A percentile compares a stretch with the other conserved stretches of the same genome.
Conservation (phyloP, 2,329 filamentous ascomycete genomes). For the Aspergillus pseudoglaucus region DNA sequence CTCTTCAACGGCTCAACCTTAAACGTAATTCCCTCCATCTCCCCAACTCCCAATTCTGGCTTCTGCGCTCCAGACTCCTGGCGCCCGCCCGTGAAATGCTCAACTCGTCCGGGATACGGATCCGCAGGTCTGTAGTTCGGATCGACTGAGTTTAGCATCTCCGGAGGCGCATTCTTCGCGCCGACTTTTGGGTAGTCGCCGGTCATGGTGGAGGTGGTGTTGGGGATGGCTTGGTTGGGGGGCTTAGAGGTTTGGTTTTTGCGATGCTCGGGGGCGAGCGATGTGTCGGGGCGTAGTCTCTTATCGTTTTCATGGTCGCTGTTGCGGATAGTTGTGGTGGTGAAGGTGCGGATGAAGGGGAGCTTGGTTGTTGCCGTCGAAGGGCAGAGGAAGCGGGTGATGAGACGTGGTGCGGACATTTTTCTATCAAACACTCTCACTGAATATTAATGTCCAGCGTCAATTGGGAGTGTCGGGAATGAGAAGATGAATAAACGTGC, state of each 20-base stretch:
- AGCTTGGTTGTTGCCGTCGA: conserved; percentile 13
- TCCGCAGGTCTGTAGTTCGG: conserved; percentile 53
- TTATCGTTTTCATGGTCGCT: conserved; percentile 45
- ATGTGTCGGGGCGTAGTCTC: conserved; percentile 29
- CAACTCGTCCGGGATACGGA: conserved; percentile 55
- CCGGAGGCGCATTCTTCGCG: conserved; percentile 51
- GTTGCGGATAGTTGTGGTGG: conserved; percentile 23
- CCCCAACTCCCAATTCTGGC: conserved; percentile 70
- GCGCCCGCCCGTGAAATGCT: conserved; percentile 59
- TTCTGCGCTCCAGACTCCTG: conserved; percentile 49
- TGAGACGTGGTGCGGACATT: conserved; percentile 44
- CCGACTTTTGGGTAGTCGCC: conserved; percentile 58
- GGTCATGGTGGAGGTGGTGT: conserved; percentile 57
- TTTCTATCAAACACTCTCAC: conserved; percentile 2
- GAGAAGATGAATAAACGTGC: not conserved
- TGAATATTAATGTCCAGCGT: not conserved
- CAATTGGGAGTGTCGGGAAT: not conserved
- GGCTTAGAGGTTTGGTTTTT: conserved; percentile 52
- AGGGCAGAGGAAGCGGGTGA: conserved; percentile 41
- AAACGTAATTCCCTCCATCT: conserved; percentile 81
- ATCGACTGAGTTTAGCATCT: conserved; percentile 53
- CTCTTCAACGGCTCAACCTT: conserved; percentile 84
- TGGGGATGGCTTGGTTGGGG: conserved; percentile 57
- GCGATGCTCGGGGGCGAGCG: conserved; percentile 49
- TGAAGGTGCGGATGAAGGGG: conserved; percentile 26